Percentiles rank a stretch among this genome's conserved stretches.
Evolutionary conservation across 495 filamentous ascomycete species (phyloP).

Genomic region (Mytilinidion resinicola): DNA sequence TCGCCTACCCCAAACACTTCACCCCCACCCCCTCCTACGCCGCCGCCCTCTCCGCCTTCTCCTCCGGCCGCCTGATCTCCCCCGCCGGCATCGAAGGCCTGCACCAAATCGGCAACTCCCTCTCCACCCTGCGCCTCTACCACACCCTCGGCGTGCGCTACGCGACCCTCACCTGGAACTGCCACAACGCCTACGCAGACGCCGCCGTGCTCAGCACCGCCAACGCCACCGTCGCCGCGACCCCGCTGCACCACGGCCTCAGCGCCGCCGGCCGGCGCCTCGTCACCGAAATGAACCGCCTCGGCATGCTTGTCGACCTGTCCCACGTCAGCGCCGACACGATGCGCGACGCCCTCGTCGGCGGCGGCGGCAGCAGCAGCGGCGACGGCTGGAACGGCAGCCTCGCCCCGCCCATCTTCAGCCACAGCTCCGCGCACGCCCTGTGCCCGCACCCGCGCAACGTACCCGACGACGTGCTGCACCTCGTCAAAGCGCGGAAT

Average conservation of each 20-base stretch:
- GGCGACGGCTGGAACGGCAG: conserved; percentile 42
- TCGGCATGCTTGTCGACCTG: conserved; percentile 74
- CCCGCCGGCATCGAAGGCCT: conserved; percentile 86
- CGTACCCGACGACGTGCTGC: conserved; percentile 64
- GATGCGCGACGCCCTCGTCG: conserved; percentile 61
- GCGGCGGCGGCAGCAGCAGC: no score
- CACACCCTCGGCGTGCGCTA: conserved; percentile 81
- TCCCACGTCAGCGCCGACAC: conserved; percentile 63
- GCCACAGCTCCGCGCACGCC: conserved; percentile 60
- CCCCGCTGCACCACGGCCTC: conserved; percentile 46
- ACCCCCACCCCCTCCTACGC: conserved; percentile 50
- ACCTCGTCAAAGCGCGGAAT: conserved; percentile 52
- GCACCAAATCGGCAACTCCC: conserved; percentile 87
- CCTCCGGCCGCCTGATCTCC: conserved; percentile 53
- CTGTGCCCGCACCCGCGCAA: conserved; percentile 67
- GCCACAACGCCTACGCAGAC: conserved; percentile 85
- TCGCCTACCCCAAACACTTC: conserved; percentile 64
- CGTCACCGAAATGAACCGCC: conserved; percentile 69
- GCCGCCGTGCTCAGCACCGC: conserved; percentile 50
- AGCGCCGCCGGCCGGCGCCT: conserved; percentile 61
- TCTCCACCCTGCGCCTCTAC: conserved; percentile 67
- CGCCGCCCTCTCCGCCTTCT: conserved; percentile 55
- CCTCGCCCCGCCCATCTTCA: conserved; percentile 65
- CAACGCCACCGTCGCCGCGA: conserved; percentile 28
- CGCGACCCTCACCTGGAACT: conserved; percentile 87